Base-by-base conservation (phyloP, 805 yeast genomes). In the Ogataea neopini region DNA sequence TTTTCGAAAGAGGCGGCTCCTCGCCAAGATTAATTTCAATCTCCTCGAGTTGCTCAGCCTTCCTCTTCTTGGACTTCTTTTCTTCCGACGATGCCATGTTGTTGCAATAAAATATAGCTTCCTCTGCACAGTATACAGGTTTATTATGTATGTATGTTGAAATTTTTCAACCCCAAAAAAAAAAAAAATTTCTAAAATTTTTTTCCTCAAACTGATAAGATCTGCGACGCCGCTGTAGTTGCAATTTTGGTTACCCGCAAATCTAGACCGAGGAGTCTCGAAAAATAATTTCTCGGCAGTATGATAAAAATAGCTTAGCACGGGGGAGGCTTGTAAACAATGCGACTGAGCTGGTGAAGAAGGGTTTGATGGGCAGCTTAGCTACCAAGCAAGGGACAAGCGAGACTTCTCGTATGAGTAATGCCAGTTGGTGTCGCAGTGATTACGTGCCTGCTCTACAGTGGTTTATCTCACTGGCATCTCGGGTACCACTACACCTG, bases 1-100 rank as follows among this genome's bases (percentile, higher is more conserved):
- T 92, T 67, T 88, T 91, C 10, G 97, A 90, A 42, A 91, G 72
- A 1, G 99, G 97, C 11, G 86, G 79, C 5, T 88, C 82, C 40
- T 81, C 86, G 19, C 72, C 69, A 45, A 86, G 69, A 60, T 86
- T 86, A 50, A 86, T 85, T 55, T 81, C 87, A 43, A 86, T 75
- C 60, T 84, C 88, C 33, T 76, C 80, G 10, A 67, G 51, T 4
- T 67, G 68, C 52, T 72, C 75, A 14, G 71, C 73, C 38, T 69
- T 70, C 53, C 60, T 52, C 48, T 51, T 61, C 48, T 37, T 51
- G 8, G 39, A 35, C 25, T 48, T 52, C 43, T 40, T 40, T 14
- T 26, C 30, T 19, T 40, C 36, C 28, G 35, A 20, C 36, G 36
- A 40, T 30, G 35, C 43, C 43, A 40, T 39, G 8, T 25, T 37